phyloP scores from a whole-genome alignment of 108 stramenopile species.

The Aurantiochytrium sp. region DNA sequence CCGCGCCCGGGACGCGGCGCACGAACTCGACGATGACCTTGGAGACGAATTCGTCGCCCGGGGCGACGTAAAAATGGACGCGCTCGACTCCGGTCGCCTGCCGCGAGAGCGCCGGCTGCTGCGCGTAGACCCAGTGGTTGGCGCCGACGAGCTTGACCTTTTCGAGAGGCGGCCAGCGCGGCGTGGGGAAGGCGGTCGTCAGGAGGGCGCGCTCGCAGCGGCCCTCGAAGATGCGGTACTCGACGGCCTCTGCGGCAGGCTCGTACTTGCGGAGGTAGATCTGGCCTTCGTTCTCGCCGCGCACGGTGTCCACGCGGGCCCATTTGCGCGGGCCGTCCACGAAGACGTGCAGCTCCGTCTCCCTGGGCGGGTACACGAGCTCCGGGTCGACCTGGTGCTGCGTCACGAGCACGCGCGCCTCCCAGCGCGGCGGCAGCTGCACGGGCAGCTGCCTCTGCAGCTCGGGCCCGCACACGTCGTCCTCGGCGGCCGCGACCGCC shows the following conservation, averaged over 20 bases:
- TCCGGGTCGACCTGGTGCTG: neutral
- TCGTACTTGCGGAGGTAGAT: neutral
- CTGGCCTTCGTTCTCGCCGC: neutral
- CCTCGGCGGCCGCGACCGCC: no score
- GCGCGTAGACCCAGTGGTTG: neutral
- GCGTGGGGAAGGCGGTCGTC: neutral
- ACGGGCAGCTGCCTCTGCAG: neutral
- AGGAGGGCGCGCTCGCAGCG: neutral
- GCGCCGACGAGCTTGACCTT: neutral
- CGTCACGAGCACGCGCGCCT: neutral
- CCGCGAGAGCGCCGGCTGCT: neutral
- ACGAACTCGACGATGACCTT: neutral
- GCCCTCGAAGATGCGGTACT: neutral
- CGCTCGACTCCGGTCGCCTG: neutral
- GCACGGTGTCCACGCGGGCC: neutral
- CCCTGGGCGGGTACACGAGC: neutral
- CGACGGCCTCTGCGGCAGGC: neutral
- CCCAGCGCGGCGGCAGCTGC: neutral
- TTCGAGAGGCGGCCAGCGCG: neutral
- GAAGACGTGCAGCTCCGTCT: neutral
- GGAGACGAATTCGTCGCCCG: neutral
- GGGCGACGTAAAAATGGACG: neutral
- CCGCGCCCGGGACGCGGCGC: neutral
- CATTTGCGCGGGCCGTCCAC: neutral
- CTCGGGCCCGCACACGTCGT: no score